Evolutionary conservation across 1,139 yeast genomes (phyloP), one percentile per base, ranked within the genome.

Genomic region (Pichia sp.): DNA sequence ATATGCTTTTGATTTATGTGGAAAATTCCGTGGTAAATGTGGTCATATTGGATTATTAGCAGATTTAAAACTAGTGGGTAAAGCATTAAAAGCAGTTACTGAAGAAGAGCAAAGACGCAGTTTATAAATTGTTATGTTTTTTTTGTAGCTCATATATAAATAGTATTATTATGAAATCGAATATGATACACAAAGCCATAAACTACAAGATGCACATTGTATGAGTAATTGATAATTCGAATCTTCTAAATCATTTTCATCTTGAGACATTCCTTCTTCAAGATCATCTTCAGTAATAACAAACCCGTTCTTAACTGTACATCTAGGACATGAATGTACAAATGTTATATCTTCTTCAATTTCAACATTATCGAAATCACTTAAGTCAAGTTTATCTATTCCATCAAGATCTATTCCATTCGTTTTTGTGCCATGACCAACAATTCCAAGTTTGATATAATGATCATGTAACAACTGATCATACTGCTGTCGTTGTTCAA

Each of bases 1-100:
- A 35, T 48, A 48, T 36, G 50, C 44, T 13, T 87, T 81, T 55
- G 65, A 72, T 0, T 75, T 84, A 3, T 85, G 74, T 15, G 89
- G 85, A 8, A 82, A 80, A 54, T 69, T 84, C 42, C 69, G 80
- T 1, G 72, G 83, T 39, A 70, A 67, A 3, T 65, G 75, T 34
- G 95, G 95, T 3, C 96, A 88, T 62, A 91, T 88, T 9, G 79
- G 79, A 27, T 64, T 88, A 38, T 68, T 88, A 74, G 75, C 85
- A 0, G 96, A 88, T 60, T 57, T 83, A 21, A 76, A 73, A 29
- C 76, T 79, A 1, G 76, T 87, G 64, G 93, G 85, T 0, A 69
- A 70, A 43, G 95, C 93, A 0, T 64, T 88, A 41, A 57, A 68
- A 37, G 79, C 86, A 0, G 69, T 87, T 18, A 48, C 70, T 10